Base-by-base conservation (phyloP, 805 yeast genomes). In the Starmerella vaccinii region DNA sequence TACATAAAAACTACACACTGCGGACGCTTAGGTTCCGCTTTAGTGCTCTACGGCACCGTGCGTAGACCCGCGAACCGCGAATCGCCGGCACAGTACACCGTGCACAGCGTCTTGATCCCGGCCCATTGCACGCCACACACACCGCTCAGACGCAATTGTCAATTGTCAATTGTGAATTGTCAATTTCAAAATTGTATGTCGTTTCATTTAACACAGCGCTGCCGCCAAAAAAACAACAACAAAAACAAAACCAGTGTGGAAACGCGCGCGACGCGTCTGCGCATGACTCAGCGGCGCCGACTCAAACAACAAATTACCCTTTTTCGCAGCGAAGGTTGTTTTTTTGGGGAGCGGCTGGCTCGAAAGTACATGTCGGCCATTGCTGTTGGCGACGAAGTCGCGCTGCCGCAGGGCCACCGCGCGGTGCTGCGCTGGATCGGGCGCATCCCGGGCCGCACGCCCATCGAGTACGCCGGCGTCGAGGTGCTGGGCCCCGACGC, bases 391-490 rank as follows among this genome's bases (percentile, higher is more conserved):
- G 68, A 67, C 50, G 53, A 58, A 34, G 70, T 68, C 35, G 52
- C 57, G 23, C 58, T 65, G 21, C 94, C 95, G 0, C 84, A 84
- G 9, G 79, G 84, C 12, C 80, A 84, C 22, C 67, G 69, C 37
- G 96, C 89, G 1, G 70, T 80, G 10, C 68, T 89, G 47, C 72
- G 79, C 52, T 89, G 75, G 65, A 71, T 80, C 19, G 98, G 96
- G 1, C 66, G 74, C 2, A 85, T 90, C 16, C 75, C 79, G 21
- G 81, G 81, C 21, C 86, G 84, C 61, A 38, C 49, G 7, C 66
- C 68, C 6, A 95, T 95, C 0, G 71, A 73, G 10, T 90, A 81
- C 69, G 95, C 89, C 5, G 98, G 98, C 2, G 74, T 90, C 5
- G 97, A 90, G 63, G 69, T 90, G 39, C 60, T 79, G n/a, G 89